These are phyloP conservation scores for Postia placenta DNA, from an alignment of 768 basidiomycete species.

Conservation along the genomic window DNA sequence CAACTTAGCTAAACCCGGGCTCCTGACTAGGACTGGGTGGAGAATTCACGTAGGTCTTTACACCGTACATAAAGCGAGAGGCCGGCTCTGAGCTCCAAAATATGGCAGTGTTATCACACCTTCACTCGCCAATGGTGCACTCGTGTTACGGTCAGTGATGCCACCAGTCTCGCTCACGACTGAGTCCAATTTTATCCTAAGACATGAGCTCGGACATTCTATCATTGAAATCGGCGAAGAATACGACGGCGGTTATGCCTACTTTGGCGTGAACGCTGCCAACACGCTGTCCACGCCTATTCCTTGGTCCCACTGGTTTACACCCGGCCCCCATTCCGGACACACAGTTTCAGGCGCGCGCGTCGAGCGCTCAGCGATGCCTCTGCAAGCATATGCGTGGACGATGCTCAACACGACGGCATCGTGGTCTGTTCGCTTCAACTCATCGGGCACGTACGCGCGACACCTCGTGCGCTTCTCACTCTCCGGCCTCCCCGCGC, in stretches of 20 bases:
- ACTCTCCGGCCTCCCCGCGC: conserved; percentile 59
- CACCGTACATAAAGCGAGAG: background rate
- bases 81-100: background rate
- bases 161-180: background rate
- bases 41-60: conserved; percentile 58
- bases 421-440: conserved; percentile 56
- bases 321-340: conserved; percentile 15
- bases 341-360: conserved; percentile 23
- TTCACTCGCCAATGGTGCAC: conserved; percentile 64
- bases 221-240: conserved; percentile 78
- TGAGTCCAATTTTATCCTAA: too few relatives aligned
- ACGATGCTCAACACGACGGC: conserved; percentile 54
- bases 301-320: conserved; percentile 73
- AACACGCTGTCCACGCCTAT: conserved; percentile 36
- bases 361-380: conserved; percentile 68
- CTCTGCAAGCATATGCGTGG: conserved; percentile 74
- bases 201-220: conserved; percentile 75
- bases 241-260: conserved; percentile 73
- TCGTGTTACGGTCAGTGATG: conserved; percentile 55
- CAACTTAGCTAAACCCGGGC: background rate
- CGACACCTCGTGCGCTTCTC: conserved; percentile 65
- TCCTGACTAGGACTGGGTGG: conserved; percentile 64
- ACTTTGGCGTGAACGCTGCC: conserved; percentile 64
- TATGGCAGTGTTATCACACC: conserved; percentile 62
- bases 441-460: conserved; percentile 57